These are phyloP conservation scores for Solanum sparsipilum DNA, from an alignment of 257 asterid species.

Conservation along the genomic window DNA sequence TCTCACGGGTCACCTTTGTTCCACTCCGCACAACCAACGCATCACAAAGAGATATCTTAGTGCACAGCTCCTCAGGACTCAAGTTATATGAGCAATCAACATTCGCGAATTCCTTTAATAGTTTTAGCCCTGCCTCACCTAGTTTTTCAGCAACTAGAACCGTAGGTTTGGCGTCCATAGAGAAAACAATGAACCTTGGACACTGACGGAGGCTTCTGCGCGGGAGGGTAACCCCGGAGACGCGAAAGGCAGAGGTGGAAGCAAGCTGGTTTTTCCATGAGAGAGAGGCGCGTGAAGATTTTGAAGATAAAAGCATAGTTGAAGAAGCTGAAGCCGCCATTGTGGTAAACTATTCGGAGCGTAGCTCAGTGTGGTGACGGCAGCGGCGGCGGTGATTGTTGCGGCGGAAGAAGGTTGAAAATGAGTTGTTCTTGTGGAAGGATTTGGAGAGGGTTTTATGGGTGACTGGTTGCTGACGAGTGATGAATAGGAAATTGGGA, in stretches of 20 bases:
- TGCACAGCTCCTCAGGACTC: conserved; percentile 80
- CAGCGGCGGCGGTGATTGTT: not conserved
- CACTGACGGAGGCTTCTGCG: conserved; percentile 13
- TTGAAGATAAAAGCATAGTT: conserved; percentile 18
- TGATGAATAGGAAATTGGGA: not conserved
- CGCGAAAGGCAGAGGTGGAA: conserved; percentile 28
- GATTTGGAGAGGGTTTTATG: not conserved
- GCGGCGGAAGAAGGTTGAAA: not conserved
- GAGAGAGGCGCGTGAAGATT: conserved; percentile 20
- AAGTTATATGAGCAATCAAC: conserved; percentile 84
- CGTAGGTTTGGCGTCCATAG: conserved; percentile 82
- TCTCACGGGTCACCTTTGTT: conserved; percentile 78
- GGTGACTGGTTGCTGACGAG: not conserved
- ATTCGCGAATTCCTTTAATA: conserved; percentile 62
- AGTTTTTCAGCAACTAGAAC: conserved; percentile 83
- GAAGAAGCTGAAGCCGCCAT: conserved; percentile 60
- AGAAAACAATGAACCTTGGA: conserved; percentile 43
- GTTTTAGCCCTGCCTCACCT: conserved; percentile 73
- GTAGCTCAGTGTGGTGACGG: conserved; percentile 3
- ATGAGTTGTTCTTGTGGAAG: not conserved
- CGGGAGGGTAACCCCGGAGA: conserved; percentile 22
- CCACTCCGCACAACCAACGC: conserved; percentile 88
- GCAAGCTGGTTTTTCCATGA: conserved; percentile 31
- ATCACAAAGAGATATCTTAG: conserved; percentile 80
- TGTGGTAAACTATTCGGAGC: not conserved